These are phyloP conservation scores for Solanum dulcamara DNA, from an alignment of 257 asterid genomes.

Conservation along the genomic window DNA sequence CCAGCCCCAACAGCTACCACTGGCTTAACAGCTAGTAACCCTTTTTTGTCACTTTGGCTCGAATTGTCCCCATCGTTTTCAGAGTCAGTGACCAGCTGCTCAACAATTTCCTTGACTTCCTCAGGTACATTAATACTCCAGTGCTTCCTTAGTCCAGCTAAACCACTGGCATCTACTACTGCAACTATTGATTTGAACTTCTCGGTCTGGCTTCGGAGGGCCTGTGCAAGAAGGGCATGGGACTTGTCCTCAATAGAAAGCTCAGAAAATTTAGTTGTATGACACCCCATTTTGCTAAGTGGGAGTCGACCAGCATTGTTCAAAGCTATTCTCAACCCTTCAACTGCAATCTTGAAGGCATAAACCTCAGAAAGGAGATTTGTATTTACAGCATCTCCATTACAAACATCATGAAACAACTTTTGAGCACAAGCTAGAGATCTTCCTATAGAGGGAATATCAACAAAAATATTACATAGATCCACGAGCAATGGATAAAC, in stretches of 20 bases:
- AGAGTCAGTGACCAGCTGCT: slow-evolving; percentile 33
- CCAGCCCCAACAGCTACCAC: slow-evolving; percentile 93
- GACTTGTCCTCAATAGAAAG: slow-evolving; percentile 65
- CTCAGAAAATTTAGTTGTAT: slow-evolving; percentile 31
- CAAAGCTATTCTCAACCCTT: slow-evolving; percentile 77
- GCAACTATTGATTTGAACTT: slow-evolving; percentile 66
- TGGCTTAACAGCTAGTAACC: slow-evolving; percentile 53
- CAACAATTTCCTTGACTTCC: slow-evolving; percentile 55
- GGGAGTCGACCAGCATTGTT: slow-evolving; percentile 58
- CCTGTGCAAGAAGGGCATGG: slow-evolving; percentile 73
- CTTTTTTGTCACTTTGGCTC: slow-evolving; percentile 20
- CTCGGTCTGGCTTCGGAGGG: slow-evolving; percentile 60
- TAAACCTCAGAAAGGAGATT: slow-evolving; percentile 57
- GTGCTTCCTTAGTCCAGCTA: slow-evolving; percentile 76
- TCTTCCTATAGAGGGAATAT: slow-evolving; percentile 56
- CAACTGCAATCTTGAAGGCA: slow-evolving; percentile 74
- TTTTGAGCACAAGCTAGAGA: slow-evolving; percentile 78
- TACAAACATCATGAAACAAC: slow-evolving; percentile 58
- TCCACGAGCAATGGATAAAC: slow-evolving; percentile 74
- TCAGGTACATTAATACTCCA: slow-evolving; percentile 58
- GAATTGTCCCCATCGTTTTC: slow-evolving; percentile 25
- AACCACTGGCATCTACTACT: slow-evolving; percentile 65
- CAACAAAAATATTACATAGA: slow-evolving; percentile 49
- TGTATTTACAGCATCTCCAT: slow-evolving; percentile 49
- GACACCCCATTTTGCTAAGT: slow-evolving; percentile 12